These are phyloP conservation scores for Scleroderma citrinum DNA, from an alignment of 768 basidiomycete species.

Conservation along the genomic window DNA sequence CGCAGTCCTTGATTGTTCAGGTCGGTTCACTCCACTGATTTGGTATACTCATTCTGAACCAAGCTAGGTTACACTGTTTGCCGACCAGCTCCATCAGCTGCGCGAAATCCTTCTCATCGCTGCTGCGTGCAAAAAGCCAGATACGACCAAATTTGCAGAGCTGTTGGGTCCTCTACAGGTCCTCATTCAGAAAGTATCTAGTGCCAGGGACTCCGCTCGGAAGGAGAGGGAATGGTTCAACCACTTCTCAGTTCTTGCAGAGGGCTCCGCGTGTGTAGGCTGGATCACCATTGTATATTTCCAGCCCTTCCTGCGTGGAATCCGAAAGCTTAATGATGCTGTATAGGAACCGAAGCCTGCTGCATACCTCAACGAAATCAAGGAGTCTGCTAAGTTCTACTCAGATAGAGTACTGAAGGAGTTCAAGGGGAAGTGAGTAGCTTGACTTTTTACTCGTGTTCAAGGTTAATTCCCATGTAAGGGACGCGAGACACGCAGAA, in stretches of 20 bases:
- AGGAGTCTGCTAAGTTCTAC: constrained; percentile 84
- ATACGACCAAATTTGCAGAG: constrained; percentile 47
- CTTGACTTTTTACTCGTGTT: neutral
- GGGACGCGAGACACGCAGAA: constrained; percentile 80
- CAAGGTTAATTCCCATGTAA: constrained; percentile 27
- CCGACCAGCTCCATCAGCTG: constrained; percentile 61
- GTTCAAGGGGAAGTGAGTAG: constrained; percentile 81
- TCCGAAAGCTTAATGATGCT: neutral
- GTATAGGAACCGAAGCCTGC: constrained; percentile 69
- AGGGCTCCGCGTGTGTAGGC: constrained; percentile 74
- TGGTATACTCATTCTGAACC: constrained; percentile 1
- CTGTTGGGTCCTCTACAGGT: constrained; percentile 65
- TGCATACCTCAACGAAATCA: constrained; percentile 73
- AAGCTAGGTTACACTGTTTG: constrained; percentile 59
- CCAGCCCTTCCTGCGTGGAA: neutral
- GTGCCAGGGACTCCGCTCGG: constrained; percentile 75
- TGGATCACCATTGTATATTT: constrained; percentile 81
- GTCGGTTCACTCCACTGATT: constrained; percentile 38
- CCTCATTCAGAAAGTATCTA: constrained; percentile 69
- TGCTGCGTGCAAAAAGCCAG: constrained; percentile 75
- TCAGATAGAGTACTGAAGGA: constrained; percentile 88
- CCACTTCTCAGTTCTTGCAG: constrained; percentile 76
- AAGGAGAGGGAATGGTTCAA: constrained; percentile 78
- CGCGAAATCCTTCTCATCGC: constrained; percentile 64
- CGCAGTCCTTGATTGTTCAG: constrained; percentile 67